Evolutionary conservation across 352 stramenopile genomes (phyloP), one percentile per base, ranked within the genome.

Genomic region (Paralagenidium karlingii): DNA sequence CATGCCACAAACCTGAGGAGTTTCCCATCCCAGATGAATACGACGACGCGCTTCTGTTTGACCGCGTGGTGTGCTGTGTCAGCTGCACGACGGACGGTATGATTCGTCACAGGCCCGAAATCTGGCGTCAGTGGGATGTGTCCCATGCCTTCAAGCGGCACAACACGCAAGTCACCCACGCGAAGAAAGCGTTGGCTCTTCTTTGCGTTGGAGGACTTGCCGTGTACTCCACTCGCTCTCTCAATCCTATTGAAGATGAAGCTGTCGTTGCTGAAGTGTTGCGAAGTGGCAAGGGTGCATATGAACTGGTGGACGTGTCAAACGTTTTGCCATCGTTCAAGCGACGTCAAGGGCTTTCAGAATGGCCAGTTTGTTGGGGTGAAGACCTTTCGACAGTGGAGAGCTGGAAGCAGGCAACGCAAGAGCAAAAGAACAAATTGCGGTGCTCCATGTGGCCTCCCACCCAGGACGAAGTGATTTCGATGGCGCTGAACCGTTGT

Each of bases 401-500:
- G 18, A 63, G 69, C 3, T 87, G 63, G 58, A 56, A 85, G 20
- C 49, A 68, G 39, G 49, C 63, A 8, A 52, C 60, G 11, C 61
- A 83, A 11, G 49, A 68, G 0, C 59, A 84, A 36, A 49, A 60
- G 24, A 63, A 75, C 46, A 54, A 53, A 39, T 51, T 87, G 10
- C 73, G 71, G 22, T 56, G 63, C 20, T 82, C 78, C 7, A 92
- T 96, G 68, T 96, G 86, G 64, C 62, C 82, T 1, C 82, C 87
- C 3, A 65, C 54, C 0, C 31, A 54, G 9, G 49, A 78, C 20
- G 64, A 93, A 44, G 53, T 41, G 16, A 34, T 47, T 29, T 43
- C 41, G 18, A 60, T 94, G 40, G 62, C 87, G 25, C 51, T 99
- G 15, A 67, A 97, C 25, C 66, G 79, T 5, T 99, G 96, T 58